phyloP scores from a whole-genome alignment of 768 basidiomycete genomes.

The Boletus rufocinnamomeus region DNA sequence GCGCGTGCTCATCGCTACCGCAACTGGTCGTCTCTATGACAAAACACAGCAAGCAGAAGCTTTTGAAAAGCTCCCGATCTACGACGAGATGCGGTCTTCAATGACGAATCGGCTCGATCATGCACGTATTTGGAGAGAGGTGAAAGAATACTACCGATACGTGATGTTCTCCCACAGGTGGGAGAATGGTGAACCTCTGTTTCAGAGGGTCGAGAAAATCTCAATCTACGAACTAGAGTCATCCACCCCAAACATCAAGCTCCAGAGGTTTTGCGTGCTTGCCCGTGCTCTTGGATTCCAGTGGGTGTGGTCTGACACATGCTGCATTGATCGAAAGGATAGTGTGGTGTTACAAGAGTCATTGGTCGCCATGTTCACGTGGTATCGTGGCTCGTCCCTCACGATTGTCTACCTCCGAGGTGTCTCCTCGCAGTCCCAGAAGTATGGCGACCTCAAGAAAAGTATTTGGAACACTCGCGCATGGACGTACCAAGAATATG shows the following conservation, averaged over 20 bases:
- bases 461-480: conserved; percentile 20
- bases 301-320: conserved; percentile 24
- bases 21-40: conserved; percentile 11
- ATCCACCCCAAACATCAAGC: conserved; percentile 7
- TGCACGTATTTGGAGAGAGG: conserved; percentile 5
- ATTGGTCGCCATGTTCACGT: conserved; percentile 17
- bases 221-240: conserved; percentile 6
- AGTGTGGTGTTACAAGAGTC: conserved; percentile 15
- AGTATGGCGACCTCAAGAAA: not conserved
- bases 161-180: conserved; percentile 16
- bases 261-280: conserved; percentile 9
- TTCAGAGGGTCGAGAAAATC: conserved; percentile 6
- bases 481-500: conserved; percentile 16
- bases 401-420: conserved; percentile 17
- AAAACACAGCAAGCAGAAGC: conserved; percentile 11
- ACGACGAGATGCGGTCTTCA: conserved; percentile 6
- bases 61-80: conserved; percentile 7
- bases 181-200: conserved; percentile 5
- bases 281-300: conserved; percentile 1
- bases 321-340: conserved; percentile 3
- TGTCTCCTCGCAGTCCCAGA: not conserved
- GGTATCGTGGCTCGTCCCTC: conserved; percentile 13
- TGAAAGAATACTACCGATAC: conserved; percentile 12
- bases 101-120: conserved; percentile 1
- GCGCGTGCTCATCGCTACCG: conserved; percentile 6